Evolutionary conservation across 1,139 yeast species (phyloP), one percentile per base, ranked within the genome.

Genomic region (Pichia sp.): DNA sequence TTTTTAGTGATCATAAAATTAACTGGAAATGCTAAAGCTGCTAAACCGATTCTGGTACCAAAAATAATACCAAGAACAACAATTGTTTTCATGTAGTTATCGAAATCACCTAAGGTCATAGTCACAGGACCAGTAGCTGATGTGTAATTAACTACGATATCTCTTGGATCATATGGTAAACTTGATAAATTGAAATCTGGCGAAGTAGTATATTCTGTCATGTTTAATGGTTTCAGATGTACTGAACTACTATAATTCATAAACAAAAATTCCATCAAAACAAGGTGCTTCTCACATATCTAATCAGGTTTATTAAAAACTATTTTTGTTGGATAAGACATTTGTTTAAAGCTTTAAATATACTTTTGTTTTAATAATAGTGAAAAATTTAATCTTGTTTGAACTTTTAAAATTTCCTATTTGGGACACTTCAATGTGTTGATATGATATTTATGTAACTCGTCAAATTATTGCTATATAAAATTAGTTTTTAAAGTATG

Each of bases 1-100:
- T 72, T 74, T 40, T 70, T 73, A 5, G 80, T 71, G 7, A 78
- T 63, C 34, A 76, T 43, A 39, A 56, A 59, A 44, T 73, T 61
- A 55, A 67, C 64, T 47, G 73, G 66, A 26, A 68, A 62, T 32
- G 70, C 61, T 49, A 71, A 60, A 2, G 73, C 73, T 5, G 74
- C 72, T 45, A 78, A 70, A 3, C 75, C 74, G 39, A 74, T 56
- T 37, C 75, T 57, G 11, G 68, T 64, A n/a, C 79, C 78, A 57
- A 68, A 71, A 35, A 75, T 65, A 31, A 71, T 66, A 0, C 71
- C 73, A 26, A 64, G 56, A 18, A 65, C 64, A 36, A 69, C 53
- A 42, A 58, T 60, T 10, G 59, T 58, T 39, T 59, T 55, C 40
- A 68, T 58, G 38, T 65, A 60, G 7, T 49, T 44, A 53, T 75